These are phyloP conservation scores for Linum tenue DNA, from an alignment of 345 rosid genomes.

Conservation along the genomic window DNA sequence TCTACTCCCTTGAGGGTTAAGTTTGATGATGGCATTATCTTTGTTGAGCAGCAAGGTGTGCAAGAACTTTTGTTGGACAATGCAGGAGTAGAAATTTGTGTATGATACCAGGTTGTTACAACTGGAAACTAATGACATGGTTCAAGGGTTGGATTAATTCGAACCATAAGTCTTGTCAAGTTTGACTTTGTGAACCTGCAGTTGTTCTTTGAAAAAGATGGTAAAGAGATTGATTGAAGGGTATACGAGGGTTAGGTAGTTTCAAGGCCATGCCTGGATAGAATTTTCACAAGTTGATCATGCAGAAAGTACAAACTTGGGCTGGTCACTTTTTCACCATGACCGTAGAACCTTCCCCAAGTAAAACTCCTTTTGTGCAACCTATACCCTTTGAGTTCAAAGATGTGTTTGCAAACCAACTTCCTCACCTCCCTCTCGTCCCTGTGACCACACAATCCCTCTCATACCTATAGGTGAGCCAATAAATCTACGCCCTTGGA, in stretches of 20 bases:
- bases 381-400: too few species aligned
- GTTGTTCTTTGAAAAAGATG: too few species aligned
- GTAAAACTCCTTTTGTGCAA: background rate
- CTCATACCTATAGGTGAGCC: background rate
- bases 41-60: background rate
- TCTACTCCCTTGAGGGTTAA: background rate
- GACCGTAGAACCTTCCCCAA: background rate
- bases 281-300: background rate
- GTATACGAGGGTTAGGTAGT: background rate
- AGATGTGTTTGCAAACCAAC: background rate
- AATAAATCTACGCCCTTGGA: background rate
- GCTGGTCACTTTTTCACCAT: background rate
- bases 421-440: background rate
- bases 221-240: background rate
- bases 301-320: background rate
- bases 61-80: background rate
- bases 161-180: too few species aligned
- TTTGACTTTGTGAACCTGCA: too few species aligned
- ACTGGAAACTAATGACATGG: background rate
- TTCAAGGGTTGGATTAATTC: too few species aligned
- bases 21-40: background rate
- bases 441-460: background rate
- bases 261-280: background rate
- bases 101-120: background rate
- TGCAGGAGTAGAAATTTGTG: background rate